Conservation (phyloP, 257 asterid species). For the Linderniella brevidens region DNA sequence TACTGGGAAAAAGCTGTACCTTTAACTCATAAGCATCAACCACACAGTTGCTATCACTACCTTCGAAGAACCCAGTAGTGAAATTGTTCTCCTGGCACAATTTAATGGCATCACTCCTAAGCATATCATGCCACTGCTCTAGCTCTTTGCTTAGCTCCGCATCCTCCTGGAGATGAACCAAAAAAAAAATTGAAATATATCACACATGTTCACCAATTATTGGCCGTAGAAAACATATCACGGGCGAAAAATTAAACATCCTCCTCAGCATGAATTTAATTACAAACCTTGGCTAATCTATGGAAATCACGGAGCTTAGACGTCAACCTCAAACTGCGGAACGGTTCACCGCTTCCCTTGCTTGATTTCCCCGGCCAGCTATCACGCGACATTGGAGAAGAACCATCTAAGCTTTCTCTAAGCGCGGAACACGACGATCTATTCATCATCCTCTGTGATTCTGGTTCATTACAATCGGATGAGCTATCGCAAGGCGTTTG, state of each 20-base stretch:
- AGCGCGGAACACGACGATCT: constrained; percentile 13
- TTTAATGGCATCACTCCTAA: constrained; percentile 64
- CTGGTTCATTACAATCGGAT: constrained; percentile 42
- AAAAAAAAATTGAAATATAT: too few relatives aligned
- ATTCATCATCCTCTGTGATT: constrained; percentile 26
- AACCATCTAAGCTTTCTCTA: constrained; percentile 49
- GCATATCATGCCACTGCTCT: constrained; percentile 92
- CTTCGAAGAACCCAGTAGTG: constrained; percentile 90
- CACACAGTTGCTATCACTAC: constrained; percentile 64
- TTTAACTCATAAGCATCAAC: constrained; percentile 93
- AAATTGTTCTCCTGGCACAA: constrained; percentile 88
- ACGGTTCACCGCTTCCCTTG: constrained; percentile 51
- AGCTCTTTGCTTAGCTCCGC: constrained; percentile 69
- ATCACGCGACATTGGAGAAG: constrained; percentile 67
- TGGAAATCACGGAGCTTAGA: constrained; percentile 89
- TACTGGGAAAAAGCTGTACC: constrained; percentile 26
- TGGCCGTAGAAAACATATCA: neutral
- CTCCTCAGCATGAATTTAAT: neutral
- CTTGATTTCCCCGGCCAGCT: constrained; percentile 47
- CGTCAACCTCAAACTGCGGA: constrained; percentile 72
- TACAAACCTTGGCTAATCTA: constrained; percentile 70
- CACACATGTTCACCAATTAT: too few relatives aligned
- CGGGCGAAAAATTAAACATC: neutral
- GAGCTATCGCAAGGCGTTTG: constrained; percentile 21
- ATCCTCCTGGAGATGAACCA: constrained; percentile 46